A percentile compares a stretch with the other conserved stretches of the same genome.
Evolutionary conservation across 2,329 filamentous ascomycete species (phyloP).

Genomic region (Scedosporium aurantiacum): DNA sequence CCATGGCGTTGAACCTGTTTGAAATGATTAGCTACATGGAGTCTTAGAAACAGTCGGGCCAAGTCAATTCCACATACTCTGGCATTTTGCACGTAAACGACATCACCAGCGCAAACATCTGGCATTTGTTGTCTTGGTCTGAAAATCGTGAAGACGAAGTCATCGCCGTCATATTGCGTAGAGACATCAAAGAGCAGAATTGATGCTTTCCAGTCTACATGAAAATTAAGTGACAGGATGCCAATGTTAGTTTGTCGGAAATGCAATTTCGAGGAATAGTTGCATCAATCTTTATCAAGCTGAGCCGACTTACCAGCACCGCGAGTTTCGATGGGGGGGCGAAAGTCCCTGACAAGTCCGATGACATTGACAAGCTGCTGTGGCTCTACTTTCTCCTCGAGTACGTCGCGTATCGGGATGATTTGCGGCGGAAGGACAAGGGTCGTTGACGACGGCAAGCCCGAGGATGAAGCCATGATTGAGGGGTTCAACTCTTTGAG

Average conservation of each 20-base stretch:
- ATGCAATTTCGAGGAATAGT: too few relatives aligned
- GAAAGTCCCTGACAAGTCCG: slow-evolving; percentile 59
- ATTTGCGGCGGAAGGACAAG: slow-evolving; percentile 1
- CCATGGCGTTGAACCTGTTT: slow-evolving; percentile 29
- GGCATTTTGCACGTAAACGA: slow-evolving; percentile 35
- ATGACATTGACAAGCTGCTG: slow-evolving; percentile 44
- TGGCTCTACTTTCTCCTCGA: slow-evolving; percentile 24
- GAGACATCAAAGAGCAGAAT: slow-evolving; percentile 51
- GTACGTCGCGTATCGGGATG: slow-evolving; percentile 25
- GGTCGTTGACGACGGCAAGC: background rate
- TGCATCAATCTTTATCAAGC: background rate
- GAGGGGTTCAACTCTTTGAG: background rate
- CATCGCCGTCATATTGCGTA: slow-evolving; percentile 28
- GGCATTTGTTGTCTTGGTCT: slow-evolving; percentile 38
- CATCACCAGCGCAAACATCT: slow-evolving; percentile 26
- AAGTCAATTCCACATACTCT: slow-evolving; percentile 32
- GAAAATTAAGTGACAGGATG: background rate
- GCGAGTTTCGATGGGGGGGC: slow-evolving; percentile 37
- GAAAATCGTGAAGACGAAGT: slow-evolving; percentile 50
- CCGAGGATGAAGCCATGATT: background rate
- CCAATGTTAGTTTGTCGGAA: background rate
- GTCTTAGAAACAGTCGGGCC: background rate
- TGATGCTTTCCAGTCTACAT: slow-evolving; percentile 47
- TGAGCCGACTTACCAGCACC: slow-evolving; percentile 34
- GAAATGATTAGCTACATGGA: background rate